Conservation (phyloP, 495 filamentous ascomycete genomes). For the Thermochaetoides thermophila region DNA sequence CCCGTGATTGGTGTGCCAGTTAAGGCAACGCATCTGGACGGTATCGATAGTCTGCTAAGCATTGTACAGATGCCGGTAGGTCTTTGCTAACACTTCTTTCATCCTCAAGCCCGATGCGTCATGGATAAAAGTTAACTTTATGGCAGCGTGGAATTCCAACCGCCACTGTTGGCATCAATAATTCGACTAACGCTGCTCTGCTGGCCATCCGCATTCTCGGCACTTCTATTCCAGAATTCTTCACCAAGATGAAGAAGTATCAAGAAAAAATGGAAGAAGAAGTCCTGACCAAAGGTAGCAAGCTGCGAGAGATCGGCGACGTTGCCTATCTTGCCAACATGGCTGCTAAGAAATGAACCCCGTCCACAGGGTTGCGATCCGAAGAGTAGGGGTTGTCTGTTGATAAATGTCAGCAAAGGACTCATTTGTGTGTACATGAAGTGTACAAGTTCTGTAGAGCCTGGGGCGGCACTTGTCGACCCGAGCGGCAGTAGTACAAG, state of each 20-base stretch:
- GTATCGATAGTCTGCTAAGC: constrained; percentile 74
- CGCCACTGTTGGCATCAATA: constrained; percentile 85
- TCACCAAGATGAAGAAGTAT: constrained; percentile 51
- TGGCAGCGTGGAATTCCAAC: constrained; percentile 62
- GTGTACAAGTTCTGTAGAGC: too few species aligned
- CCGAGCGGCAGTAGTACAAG: too few species aligned
- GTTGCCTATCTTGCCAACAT: constrained; percentile 42
- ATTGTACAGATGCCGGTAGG: constrained; percentile 80
- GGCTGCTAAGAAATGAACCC: constrained; percentile 8
- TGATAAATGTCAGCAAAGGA: too few species aligned
- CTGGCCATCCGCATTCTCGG: constrained; percentile 78
- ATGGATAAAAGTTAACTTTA: too few species aligned
- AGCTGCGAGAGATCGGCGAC: constrained; percentile 52
- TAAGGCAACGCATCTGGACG: constrained; percentile 72
- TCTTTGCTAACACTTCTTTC: too few species aligned
- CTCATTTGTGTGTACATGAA: too few species aligned
- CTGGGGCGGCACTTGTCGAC: too few species aligned
- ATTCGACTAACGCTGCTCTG: constrained; percentile 82
- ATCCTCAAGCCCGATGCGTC: too few species aligned
- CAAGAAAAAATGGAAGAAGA: constrained; percentile 46
- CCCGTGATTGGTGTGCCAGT: constrained; percentile 91
- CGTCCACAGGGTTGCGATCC: too few species aligned
- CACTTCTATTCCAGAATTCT: constrained; percentile 40
- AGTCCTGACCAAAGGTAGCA: constrained; percentile 49
- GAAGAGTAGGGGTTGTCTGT: too few species aligned